Percentiles rank a stretch among this genome's conserved stretches.
Evolutionary conservation across 768 basidiomycete genomes (phyloP).

Genomic region (Russula compacta): DNA sequence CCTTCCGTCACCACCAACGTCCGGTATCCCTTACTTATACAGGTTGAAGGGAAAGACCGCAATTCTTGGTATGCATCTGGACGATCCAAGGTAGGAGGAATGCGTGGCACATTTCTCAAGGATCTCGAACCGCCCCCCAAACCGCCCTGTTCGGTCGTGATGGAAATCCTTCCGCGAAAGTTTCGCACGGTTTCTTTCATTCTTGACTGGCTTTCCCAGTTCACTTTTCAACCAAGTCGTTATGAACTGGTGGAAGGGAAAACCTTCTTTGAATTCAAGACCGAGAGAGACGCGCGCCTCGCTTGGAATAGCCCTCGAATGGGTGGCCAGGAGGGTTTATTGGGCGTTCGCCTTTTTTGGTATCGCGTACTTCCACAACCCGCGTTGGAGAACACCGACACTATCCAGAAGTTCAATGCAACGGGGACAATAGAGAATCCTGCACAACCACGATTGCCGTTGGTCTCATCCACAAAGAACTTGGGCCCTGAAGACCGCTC

Average conservation of each 20-base stretch:
- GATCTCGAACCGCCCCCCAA: constrained; percentile 28
- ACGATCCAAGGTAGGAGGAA: background rate
- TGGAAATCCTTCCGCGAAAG: constrained; percentile 46
- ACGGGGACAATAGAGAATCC: constrained; percentile 2
- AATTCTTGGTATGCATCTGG: constrained; percentile 7
- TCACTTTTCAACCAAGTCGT: background rate
- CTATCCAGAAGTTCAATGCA: background rate
- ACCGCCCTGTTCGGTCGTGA: constrained; percentile 43
- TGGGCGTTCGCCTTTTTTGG: constrained; percentile 29
- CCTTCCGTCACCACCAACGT: background rate
- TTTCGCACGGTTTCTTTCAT: constrained; percentile 35
- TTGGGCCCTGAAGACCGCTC: background rate
- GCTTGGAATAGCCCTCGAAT: constrained; percentile 45
- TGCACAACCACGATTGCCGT: background rate
- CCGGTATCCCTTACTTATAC: background rate
- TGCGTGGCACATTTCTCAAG: constrained; percentile 12
- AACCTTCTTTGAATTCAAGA: constrained; percentile 44
- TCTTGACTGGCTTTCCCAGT: constrained; percentile 35
- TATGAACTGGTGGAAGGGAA: constrained; percentile 30
- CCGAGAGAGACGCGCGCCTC: constrained; percentile 34
- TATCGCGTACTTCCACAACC: constrained; percentile 3
- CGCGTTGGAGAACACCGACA: background rate
- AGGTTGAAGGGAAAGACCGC: background rate
- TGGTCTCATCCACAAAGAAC: background rate
- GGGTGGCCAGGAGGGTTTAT: constrained; percentile 26